phyloP scores from a whole-genome alignment of 805 yeast genomes.

The Candida suzukii region DNA sequence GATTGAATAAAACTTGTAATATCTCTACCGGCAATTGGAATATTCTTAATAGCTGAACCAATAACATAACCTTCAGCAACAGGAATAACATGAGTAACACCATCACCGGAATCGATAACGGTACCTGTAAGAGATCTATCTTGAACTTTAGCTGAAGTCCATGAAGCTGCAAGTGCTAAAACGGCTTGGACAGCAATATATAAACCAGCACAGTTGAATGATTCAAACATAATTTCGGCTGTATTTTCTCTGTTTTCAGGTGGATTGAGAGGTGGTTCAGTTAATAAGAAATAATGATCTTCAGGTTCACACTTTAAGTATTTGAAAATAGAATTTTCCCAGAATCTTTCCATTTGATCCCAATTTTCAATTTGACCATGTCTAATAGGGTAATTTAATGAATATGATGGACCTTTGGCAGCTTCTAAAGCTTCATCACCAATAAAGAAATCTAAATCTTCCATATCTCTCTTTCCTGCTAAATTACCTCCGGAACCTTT shows the following conservation, averaged over 20 bases:
- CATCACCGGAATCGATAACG: conserved; percentile 97
- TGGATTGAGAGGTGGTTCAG: conserved; percentile 99
- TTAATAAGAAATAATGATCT: conserved; percentile 89
- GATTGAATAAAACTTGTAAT: conserved; percentile 91
- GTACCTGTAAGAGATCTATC: conserved; percentile 97
- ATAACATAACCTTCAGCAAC: conserved; percentile 99
- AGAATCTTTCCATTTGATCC: conserved; percentile 99
- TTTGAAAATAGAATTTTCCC: conserved; percentile 97
- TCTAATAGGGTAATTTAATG: conserved; percentile 84
- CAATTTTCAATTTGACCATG: conserved; percentile 98
- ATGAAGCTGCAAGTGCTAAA: conserved; percentile 94
- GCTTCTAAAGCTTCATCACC: conserved; percentile 94
- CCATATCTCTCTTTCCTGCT: conserved; percentile 75
- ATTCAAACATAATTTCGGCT: conserved; percentile 98
- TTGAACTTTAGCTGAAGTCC: conserved; percentile 94
- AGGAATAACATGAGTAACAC: conserved; percentile 98
- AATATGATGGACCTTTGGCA: conserved; percentile 85
- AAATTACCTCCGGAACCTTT: conserved; percentile 33
- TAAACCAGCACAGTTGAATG: conserved; percentile 96
- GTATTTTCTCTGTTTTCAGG: conserved; percentile 98
- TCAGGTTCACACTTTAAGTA: conserved; percentile 97
- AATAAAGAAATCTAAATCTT: conserved; percentile 87
- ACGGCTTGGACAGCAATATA: conserved; percentile 99
- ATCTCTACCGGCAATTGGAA: conserved; percentile 98
- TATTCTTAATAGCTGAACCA: conserved; percentile 94